Evolutionary conservation across 805 yeast species (phyloP).

Genomic region (Metschnikowia lochheadii): DNA sequence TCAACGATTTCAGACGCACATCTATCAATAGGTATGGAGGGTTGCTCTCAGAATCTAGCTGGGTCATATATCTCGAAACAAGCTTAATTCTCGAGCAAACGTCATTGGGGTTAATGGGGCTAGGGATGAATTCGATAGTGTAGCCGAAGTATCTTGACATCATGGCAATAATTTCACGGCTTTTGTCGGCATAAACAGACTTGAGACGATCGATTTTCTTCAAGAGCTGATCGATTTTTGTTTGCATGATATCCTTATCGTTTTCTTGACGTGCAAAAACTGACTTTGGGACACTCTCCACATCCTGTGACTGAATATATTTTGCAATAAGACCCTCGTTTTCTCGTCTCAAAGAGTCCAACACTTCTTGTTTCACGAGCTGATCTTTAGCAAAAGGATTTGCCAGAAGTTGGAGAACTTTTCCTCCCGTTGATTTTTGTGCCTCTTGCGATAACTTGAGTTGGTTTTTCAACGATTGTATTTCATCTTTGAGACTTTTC

Average conservation of each 20-base stretch:
- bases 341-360: slow-evolving; percentile 53
- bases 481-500: slow-evolving; percentile 33
- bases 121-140: slow-evolving; percentile 58
- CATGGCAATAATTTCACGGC: slow-evolving; percentile 66
- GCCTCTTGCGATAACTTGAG: slow-evolving; percentile 22
- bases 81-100: slow-evolving; percentile 53
- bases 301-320: slow-evolving; percentile 14
- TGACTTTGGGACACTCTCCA: slow-evolving; percentile 50
- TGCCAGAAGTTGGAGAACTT: slow-evolving; percentile 58
- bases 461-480: slow-evolving; percentile 34
- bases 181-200: slow-evolving; percentile 58
- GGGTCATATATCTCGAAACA: slow-evolving; percentile 39
- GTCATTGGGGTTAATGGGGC: slow-evolving; percentile 39
- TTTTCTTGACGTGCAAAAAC: slow-evolving; percentile 58
- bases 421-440: slow-evolving; percentile 21
- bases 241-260: slow-evolving; percentile 48
- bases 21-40: slow-evolving; percentile 54
- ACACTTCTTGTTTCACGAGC: slow-evolving; percentile 47
- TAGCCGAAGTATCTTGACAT: slow-evolving; percentile 70
- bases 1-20: slow-evolving; percentile 49
- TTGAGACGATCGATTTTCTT: slow-evolving; percentile 53
- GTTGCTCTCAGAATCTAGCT: slow-evolving; percentile 14
- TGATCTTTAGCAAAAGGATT: slow-evolving; percentile 67
- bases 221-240: slow-evolving; percentile 43
- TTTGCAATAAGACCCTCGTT: slow-evolving; percentile 49